Conservation (phyloP, 2,329 filamentous ascomycete genomes). For the Trematosphaeria pertusa region DNA sequence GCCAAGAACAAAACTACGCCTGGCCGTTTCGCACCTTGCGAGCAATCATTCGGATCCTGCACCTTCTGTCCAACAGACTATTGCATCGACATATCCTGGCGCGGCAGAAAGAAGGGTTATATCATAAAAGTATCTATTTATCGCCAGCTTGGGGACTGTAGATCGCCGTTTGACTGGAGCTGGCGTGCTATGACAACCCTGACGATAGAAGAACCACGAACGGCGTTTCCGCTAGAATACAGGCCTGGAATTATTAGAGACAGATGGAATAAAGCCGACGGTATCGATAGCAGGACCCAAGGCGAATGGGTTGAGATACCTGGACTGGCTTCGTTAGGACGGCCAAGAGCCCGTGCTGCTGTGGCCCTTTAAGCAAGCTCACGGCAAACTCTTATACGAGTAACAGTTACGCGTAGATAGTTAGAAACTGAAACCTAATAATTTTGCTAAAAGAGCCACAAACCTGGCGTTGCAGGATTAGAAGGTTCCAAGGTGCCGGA, state of each 20-base stretch:
- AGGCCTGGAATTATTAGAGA: slow-evolving; percentile 23
- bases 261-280: slow-evolving; percentile 22
- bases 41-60: slow-evolving; percentile 24
- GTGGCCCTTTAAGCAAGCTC: no score
- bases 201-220: slow-evolving; percentile 8
- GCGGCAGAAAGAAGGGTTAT: slow-evolving; percentile 19
- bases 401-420: no score
- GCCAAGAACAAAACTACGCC: slow-evolving; percentile 12
- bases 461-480: no score
- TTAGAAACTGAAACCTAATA: no score
- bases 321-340: slow-evolving; percentile 1
- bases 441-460: no score
- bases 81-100: slow-evolving; percentile 21
- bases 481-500: no score
- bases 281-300: slow-evolving; percentile 9
- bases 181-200: slow-evolving; percentile 16
- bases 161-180: slow-evolving; percentile 23
- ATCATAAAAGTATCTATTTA: slow-evolving; percentile 16
- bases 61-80: slow-evolving; percentile 26
- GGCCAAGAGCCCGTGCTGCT: no score
- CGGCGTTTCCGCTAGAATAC: slow-evolving; percentile 11
- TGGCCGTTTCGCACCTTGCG: slow-evolving; percentile 14
- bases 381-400: no score
- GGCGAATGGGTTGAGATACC: slow-evolving; percentile 14
- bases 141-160: slow-evolving; percentile 23